Evolutionary conservation across 768 basidiomycete genomes (phyloP).

Genomic region (Neoboletus brunneissimus): DNA sequence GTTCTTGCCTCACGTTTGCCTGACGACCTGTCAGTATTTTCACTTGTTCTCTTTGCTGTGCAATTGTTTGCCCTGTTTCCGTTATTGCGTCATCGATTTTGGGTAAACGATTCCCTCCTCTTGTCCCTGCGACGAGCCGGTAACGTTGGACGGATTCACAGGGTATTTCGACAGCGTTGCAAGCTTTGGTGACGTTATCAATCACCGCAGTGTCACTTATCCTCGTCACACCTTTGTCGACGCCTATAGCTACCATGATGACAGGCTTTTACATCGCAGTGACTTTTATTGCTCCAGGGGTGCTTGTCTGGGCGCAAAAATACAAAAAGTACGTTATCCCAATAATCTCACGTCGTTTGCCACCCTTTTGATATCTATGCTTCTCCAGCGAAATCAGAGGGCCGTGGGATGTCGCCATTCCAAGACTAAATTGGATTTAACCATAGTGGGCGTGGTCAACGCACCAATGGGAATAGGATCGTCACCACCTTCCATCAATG

Average conservation of each 20-base stretch:
- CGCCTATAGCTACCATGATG: constrained; percentile 53
- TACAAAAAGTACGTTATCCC: constrained; percentile 72
- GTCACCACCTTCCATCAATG: constrained; percentile 25
- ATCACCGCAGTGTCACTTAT: constrained; percentile 50
- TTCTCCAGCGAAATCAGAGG: constrained; percentile 77
- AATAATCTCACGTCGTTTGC: constrained; percentile 9
- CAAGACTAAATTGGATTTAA: constrained; percentile 52
- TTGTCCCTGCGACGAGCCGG: constrained; percentile 8
- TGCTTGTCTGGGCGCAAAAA: constrained; percentile 81
- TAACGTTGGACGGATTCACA: constrained; percentile 30
- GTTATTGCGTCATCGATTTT: constrained; percentile 67
- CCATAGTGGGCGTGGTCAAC: constrained; percentile 23
- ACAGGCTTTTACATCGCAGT: constrained; percentile 49
- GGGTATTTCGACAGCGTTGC: constrained; percentile 47
- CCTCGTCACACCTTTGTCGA: constrained; percentile 54
- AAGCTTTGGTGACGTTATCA: constrained; percentile 50
- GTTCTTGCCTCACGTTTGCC: constrained; percentile 88
- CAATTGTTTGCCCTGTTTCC: constrained; percentile 84
- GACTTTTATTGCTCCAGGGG: constrained; percentile 69
- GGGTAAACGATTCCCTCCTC: constrained; percentile 42
- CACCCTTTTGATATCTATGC: constrained; percentile 7
- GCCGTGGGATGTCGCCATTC: constrained; percentile 87
- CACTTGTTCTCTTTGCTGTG: constrained; percentile 81
- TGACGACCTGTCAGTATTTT: constrained; percentile 83
- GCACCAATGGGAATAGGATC: constrained; percentile 28